Evolutionary conservation across 306 rosid species (phyloP).

Genomic region (Vigna angularis): DNA sequence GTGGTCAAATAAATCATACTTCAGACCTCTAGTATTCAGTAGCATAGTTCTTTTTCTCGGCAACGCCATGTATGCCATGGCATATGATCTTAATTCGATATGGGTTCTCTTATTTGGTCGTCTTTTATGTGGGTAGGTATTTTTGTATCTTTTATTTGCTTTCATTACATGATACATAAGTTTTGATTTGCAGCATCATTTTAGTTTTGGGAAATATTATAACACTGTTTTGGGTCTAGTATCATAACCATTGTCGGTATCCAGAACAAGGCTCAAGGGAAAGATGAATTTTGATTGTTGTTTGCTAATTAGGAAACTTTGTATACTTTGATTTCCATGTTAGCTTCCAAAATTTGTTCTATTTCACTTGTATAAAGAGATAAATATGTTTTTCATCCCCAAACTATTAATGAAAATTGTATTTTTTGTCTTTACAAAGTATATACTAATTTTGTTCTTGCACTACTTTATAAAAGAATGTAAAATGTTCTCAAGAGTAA

Average conservation of each 20-base stretch:
- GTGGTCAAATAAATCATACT: conserved; percentile 91
- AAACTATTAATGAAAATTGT: too few species aligned
- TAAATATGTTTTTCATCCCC: too few species aligned
- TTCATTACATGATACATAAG: conserved; percentile 21
- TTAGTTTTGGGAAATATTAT: neutral
- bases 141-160: conserved; percentile 34
- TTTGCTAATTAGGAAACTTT: neutral
- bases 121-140: conserved; percentile 80
- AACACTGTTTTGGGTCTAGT: neutral
- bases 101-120: conserved; percentile 89
- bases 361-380: neutral
- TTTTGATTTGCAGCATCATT: conserved; percentile 25
- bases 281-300: conserved; percentile 1
- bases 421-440: too few species aligned
- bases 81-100: conserved; percentile 77
- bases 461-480: too few species aligned
- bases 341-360: conserved; percentile 6
- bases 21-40: conserved; percentile 90
- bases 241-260: neutral
- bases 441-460: too few species aligned
- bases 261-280: conserved; percentile 5
- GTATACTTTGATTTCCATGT: neutral
- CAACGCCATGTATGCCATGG: conserved; percentile 77
- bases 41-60: conserved; percentile 78
- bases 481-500: too few species aligned